These are phyloP conservation scores for Hygrophila difformis DNA, from an alignment of 257 asterid species.

Conservation along the genomic window DNA sequence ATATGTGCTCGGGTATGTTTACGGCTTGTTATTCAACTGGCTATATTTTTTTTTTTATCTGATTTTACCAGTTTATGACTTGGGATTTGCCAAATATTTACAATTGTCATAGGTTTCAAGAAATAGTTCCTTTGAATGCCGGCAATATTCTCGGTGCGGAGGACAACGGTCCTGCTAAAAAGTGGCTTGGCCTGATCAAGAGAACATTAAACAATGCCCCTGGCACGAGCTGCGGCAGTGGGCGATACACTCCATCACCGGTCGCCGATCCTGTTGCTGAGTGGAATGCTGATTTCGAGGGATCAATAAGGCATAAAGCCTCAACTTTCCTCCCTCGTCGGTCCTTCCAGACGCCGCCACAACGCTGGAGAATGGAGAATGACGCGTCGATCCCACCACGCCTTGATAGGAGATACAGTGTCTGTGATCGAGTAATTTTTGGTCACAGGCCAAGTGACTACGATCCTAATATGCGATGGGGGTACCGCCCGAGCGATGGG, in stretches of 20 bases:
- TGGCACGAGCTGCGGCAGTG: conserved; percentile 49
- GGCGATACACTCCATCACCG: conserved; percentile 85
- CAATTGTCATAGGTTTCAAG: conserved; percentile 63
- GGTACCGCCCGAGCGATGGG: conserved; percentile 70
- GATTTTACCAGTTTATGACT: not conserved
- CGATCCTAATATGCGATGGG: conserved; percentile 42
- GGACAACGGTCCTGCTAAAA: conserved; percentile 96
- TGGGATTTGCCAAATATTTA: not conserved
- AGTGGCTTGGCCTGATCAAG: conserved; percentile 73
- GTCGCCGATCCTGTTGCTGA: conserved; percentile 83
- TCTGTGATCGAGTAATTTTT: conserved; percentile 74
- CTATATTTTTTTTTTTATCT: not conserved
- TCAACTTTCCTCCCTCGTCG: conserved; percentile 72
- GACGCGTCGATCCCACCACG: conserved; percentile 65
- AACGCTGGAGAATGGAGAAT: conserved; percentile 50
- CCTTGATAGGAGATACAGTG: conserved; percentile 74
- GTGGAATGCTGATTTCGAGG: conserved; percentile 92
- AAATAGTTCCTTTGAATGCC: conserved; percentile 93
- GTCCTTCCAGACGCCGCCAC: conserved; percentile 93
- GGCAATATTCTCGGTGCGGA: conserved; percentile 95
- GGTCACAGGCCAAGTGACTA: conserved; percentile 76
- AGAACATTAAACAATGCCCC: conserved; percentile 66
- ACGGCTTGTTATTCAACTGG: not conserved
- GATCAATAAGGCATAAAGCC: conserved; percentile 61
- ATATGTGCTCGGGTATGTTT: conserved; percentile 84